Base-by-base conservation (phyloP, 352 stramenopile genomes). In the Globisporangium sylvaticum region DNA sequence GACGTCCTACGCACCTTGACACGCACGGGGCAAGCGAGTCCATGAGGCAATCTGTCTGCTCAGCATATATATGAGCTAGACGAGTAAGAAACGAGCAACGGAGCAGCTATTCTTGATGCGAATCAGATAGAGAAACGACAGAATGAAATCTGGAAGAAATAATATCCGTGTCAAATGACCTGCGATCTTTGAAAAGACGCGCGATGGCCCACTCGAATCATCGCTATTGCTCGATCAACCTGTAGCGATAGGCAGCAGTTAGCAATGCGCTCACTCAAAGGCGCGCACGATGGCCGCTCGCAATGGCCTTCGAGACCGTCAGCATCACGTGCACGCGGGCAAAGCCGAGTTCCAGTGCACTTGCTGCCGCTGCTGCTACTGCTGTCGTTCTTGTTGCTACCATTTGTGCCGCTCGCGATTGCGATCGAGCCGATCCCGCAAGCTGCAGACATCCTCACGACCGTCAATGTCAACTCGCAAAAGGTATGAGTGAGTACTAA, bases 351-450 rank as follows among this genome's bases (percentile, higher is more conserved):
- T 7, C 31, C 34, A 15, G 34, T 3, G 14, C 59, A 65, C n/a
- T 37, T 62, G 53, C 25, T 3, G 34, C 52, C 9, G 8, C 14
- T 48, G 27, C 37, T 46, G n/a, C 37, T 27, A 2, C 20, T 56
- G 27, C 24, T 61, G 6, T 5, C 54, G 25, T 27, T 65, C 9
- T 63, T 78, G 29, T 44, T 55, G 18, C 46, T 77, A 1, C 15
- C 64, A 0, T 22, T 32, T 65, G 15, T 31, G 50, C 0, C 20
- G 59, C 14, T n/a, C 2, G 22, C 15, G 8, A 3, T 42, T 6
- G 76, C 74, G 4, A 76, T 77, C 5, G 80, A 91, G 65, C 73
- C 78, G 0, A 54, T 87, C 25, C 77, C 83, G 1, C 83, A 78
- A 64, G 80, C 83, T 37, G 62, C 73, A 0, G 81, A 90, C 71